phyloP scores from a whole-genome alignment of 1,284 basidiomycete species.

The Apiotrichum porosum region DNA sequence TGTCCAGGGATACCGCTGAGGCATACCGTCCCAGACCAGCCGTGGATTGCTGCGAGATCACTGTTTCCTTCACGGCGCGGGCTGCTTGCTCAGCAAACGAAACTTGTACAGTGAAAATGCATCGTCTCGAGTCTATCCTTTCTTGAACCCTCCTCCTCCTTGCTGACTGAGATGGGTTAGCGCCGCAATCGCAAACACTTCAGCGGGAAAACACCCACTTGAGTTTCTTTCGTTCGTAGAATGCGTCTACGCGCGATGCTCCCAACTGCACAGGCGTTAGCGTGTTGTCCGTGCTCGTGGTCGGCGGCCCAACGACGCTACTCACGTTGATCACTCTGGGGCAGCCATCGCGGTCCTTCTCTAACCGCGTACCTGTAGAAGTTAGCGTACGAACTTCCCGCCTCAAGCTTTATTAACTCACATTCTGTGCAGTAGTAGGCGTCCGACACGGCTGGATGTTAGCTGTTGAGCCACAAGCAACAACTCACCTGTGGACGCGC shows the following conservation, averaged over 20 bases:
- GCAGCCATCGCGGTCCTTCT: conserved; percentile 97
- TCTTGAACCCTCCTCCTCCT: conserved; percentile 35
- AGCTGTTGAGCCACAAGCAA: no score
- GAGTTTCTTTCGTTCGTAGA: conserved; percentile 45
- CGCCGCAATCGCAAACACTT: no score
- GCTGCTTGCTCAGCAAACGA: no score
- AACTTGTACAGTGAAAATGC: no score
- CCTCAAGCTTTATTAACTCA: neutral
- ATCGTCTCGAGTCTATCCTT: no score
- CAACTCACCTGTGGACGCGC: conserved; percentile 76
- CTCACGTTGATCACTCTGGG: conserved; percentile 88
- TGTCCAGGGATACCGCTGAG: no score
- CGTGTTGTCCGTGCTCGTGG: neutral
- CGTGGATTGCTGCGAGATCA: no score
- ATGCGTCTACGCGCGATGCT: conserved; percentile 45
- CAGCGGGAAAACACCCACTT: no score
- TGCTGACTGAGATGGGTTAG: conserved; percentile 16
- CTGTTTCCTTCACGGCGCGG: no score
- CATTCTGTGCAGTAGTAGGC: conserved; percentile 98
- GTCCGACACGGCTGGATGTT: conserved; percentile 78
- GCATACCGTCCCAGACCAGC: no score
- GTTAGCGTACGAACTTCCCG: no score
- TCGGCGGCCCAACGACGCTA: neutral
- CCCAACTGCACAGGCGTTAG: conserved; percentile 33
- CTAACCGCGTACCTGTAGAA: conserved; percentile 63